Conservation (phyloP, 1,284 basidiomycete genomes). For the Cutaneotrichosporon curvatum region DNA sequence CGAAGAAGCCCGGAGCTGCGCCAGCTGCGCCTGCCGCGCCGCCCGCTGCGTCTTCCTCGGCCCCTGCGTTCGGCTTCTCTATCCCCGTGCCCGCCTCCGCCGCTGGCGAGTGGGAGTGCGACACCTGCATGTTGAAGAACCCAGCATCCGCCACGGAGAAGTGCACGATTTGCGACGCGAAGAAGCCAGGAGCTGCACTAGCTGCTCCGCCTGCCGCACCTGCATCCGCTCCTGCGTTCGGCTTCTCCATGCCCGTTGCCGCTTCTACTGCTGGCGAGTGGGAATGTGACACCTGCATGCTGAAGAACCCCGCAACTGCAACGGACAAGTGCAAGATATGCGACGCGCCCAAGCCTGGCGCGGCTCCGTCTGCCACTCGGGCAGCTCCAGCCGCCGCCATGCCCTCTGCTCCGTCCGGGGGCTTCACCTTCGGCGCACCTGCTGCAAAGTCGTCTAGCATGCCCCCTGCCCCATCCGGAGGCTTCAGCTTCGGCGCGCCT, state of each 20-base stretch:
- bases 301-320: conserved; percentile 49
- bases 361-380: conserved; percentile 1
- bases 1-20: conserved; percentile 31
- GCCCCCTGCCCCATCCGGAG: conserved; percentile 6
- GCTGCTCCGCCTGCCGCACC: background rate
- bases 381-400: conserved; percentile 1
- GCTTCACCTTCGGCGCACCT: background rate
- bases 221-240: background rate
- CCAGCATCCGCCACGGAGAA: conserved; percentile 47
- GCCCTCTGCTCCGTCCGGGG: background rate
- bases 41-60: background rate
- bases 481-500: conserved; percentile 8
- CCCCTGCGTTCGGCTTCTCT: conserved; percentile 4
- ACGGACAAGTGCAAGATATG: conserved; percentile 53
- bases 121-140: conserved; percentile 50
- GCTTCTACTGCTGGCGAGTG: conserved; percentile 32
- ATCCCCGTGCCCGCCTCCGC: background rate
- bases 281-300: conserved; percentile 51
- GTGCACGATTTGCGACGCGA: conserved; percentile 53
- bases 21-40: conserved; percentile 3
- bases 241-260: background rate
- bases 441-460: conserved; percentile 4
- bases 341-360: conserved; percentile 45
- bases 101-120: conserved; percentile 50
- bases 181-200: conserved; percentile 25